phyloP scores from a whole-genome alignment of 805 yeast species.

The Priceomyces castillae region DNA sequence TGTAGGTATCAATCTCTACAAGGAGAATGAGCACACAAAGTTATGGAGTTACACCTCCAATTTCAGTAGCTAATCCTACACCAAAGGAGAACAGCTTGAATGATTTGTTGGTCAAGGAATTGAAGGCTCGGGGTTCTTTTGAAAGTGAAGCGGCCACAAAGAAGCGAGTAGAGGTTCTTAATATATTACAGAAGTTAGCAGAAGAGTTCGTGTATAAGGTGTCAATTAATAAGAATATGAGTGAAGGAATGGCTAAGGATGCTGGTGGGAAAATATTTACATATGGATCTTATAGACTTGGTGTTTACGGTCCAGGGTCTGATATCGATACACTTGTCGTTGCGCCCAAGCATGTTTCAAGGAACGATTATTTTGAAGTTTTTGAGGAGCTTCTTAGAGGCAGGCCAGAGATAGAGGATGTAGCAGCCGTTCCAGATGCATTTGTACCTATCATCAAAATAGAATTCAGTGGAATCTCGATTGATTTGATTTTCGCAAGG shows the following conservation, averaged over 20 bases:
- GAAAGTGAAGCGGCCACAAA: slow-evolving; percentile 83
- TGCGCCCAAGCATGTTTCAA: slow-evolving; percentile 90
- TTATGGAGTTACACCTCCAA: slow-evolving; percentile 79
- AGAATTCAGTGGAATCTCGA: slow-evolving; percentile 85
- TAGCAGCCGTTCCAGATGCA: slow-evolving; percentile 93
- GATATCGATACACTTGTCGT: slow-evolving; percentile 97
- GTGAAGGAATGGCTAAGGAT: slow-evolving; percentile 95
- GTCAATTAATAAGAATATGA: slow-evolving; percentile 80
- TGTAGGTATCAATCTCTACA: not conserved
- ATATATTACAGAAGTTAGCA: slow-evolving; percentile 66
- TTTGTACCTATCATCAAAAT: slow-evolving; percentile 95
- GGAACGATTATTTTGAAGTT: slow-evolving; percentile 85
- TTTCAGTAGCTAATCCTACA: slow-evolving; percentile 82
- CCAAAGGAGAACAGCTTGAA: slow-evolving; percentile 74
- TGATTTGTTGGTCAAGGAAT: slow-evolving; percentile 71
- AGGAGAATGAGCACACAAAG: slow-evolving; percentile 17
- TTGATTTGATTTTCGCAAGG: slow-evolving; percentile 84
- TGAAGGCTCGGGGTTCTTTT: slow-evolving; percentile 81
- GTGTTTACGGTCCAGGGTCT: slow-evolving; percentile 97
- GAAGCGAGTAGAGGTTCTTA: slow-evolving; percentile 73
- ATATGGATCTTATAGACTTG: slow-evolving; percentile 89
- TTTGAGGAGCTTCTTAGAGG: slow-evolving; percentile 67
- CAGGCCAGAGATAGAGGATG: slow-evolving; percentile 84
- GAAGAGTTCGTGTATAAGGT: slow-evolving; percentile 82
- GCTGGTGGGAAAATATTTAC: slow-evolving; percentile 98